Evolutionary conservation across 345 rosid genomes (phyloP).

Genomic region (Aethionema arabicum): DNA sequence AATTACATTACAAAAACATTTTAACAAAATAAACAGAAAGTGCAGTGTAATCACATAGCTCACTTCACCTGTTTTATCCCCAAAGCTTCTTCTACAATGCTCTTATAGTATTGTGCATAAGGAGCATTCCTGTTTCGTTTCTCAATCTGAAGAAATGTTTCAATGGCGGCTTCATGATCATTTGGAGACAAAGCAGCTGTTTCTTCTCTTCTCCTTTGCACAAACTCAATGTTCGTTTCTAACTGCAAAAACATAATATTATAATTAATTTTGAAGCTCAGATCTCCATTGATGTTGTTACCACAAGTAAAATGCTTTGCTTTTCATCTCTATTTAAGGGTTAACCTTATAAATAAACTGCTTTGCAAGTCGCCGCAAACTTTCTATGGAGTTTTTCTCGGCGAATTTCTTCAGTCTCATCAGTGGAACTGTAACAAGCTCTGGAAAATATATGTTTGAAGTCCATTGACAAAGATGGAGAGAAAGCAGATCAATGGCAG

Average conservation of each 20-base stretch:
- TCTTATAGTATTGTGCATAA: conserved; percentile 70
- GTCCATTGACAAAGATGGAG: conserved; percentile 87
- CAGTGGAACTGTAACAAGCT: conserved; percentile 74
- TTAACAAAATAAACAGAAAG: no score
- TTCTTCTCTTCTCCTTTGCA: conserved; percentile 78
- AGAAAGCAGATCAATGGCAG: conserved; percentile 70
- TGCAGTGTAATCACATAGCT: background rate
- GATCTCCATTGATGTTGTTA: background rate
- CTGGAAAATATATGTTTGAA: conserved; percentile 85
- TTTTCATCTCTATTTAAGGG: background rate
- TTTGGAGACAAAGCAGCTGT: conserved; percentile 81
- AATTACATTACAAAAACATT: no score
- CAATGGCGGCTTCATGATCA: conserved; percentile 64
- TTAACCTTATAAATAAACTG: conserved; percentile 79
- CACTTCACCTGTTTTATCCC: conserved; percentile 28
- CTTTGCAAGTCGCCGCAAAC: conserved; percentile 53
- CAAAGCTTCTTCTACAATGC: conserved; percentile 54
- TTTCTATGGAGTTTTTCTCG: conserved; percentile 58
- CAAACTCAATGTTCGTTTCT: conserved; percentile 70
- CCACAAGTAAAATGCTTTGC: background rate
- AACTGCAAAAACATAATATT: conserved; percentile 43
- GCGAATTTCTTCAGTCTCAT: conserved; percentile 62
- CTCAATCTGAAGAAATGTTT: conserved; percentile 79
- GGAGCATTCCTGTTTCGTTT: conserved; percentile 47
- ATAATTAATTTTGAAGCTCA: conserved; percentile 2